phyloP scores from a whole-genome alignment of 2,329 filamentous ascomycete genomes.

The Claviceps purpurea region DNA sequence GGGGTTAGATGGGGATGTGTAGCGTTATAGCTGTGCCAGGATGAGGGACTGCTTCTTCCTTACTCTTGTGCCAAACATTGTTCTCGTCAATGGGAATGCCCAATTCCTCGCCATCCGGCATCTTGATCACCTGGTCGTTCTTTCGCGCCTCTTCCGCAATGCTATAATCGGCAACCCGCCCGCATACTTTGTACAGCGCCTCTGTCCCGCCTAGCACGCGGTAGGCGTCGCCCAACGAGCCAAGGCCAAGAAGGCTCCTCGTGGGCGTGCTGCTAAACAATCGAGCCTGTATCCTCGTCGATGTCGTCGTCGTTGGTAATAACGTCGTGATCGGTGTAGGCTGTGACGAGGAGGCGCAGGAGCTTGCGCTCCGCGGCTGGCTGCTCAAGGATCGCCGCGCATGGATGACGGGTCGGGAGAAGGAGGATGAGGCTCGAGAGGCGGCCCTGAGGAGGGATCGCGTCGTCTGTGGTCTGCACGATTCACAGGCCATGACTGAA shows the following conservation, averaged over 20 bases:
- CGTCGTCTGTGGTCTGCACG: slow-evolving; percentile 30
- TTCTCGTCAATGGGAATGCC: slow-evolving; percentile 31
- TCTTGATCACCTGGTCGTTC: slow-evolving; percentile 53
- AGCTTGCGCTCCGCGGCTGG: neutral
- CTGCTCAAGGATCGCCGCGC: slow-evolving; percentile 10
- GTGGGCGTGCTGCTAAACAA: slow-evolving; percentile 23
- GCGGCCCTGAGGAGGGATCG: slow-evolving; percentile 23
- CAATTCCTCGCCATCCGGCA: slow-evolving; percentile 69
- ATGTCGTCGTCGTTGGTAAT: slow-evolving; percentile 7
- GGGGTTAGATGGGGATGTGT: slow-evolving; percentile 3
- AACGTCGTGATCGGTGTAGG: neutral
- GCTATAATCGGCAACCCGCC: slow-evolving; percentile 59
- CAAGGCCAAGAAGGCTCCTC: slow-evolving; percentile 21
- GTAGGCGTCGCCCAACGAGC: slow-evolving; percentile 39
- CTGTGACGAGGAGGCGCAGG: neutral
- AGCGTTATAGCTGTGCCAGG: neutral
- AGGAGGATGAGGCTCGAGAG: slow-evolving; percentile 13
- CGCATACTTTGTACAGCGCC: slow-evolving; percentile 63
- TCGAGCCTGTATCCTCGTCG: slow-evolving; percentile 12
- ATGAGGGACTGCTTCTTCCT: neutral
- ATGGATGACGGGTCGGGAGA: slow-evolving; percentile 11
- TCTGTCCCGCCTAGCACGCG: slow-evolving; percentile 69
- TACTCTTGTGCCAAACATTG: slow-evolving; percentile 63
- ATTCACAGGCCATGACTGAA: slow-evolving; percentile 31
- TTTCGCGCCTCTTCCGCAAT: slow-evolving; percentile 56